Percentiles rank a stretch among this genome's conserved stretches.
phyloP scores from a whole-genome alignment of 352 stramenopile genomes.

The Bremia lactucae region DNA sequence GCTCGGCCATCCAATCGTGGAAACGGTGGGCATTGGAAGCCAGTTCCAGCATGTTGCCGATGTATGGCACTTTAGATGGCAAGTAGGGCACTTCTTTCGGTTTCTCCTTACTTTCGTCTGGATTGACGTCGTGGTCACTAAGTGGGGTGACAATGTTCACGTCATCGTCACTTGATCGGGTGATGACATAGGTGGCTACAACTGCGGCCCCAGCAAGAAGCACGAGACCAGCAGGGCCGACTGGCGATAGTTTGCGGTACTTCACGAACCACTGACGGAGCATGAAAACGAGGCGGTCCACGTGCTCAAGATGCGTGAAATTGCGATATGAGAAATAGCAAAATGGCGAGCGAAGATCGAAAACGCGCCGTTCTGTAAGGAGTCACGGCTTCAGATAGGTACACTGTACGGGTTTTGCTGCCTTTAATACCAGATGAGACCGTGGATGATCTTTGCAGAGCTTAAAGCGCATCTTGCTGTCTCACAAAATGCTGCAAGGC shows the following conservation, averaged over 20 bases:
- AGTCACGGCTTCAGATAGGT: too few relatives aligned
- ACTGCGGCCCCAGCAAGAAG: constrained; percentile 18
- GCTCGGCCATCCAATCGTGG: constrained; percentile 31
- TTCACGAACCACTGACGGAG: constrained; percentile 18
- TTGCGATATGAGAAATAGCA: constrained; percentile 7
- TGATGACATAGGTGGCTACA: constrained; percentile 13
- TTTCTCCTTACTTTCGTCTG: constrained; percentile 1
- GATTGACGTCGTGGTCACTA: background rate
- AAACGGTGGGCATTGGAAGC: constrained; percentile 17
- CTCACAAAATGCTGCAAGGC: too few relatives aligned
- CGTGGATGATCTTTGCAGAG: too few relatives aligned
- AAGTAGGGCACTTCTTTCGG: constrained; percentile 23
- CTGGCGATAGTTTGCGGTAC: constrained; percentile 8
- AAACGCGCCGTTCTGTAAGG: too few relatives aligned
- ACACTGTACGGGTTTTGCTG: constrained; percentile 7
- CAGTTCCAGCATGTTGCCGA: constrained; percentile 28
- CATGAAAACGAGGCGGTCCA: constrained; percentile 12
- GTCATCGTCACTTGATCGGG: constrained; percentile 4
- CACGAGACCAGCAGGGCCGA: constrained; percentile 13
- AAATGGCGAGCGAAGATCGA: constrained; percentile 7
- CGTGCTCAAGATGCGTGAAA: background rate
- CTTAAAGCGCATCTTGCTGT: constrained; percentile 6
- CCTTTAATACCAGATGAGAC: constrained; percentile 11
- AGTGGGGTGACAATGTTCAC: background rate
- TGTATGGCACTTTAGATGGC: constrained; percentile 18